Base-by-base conservation (phyloP, 2,329 filamentous ascomycete genomes). In the Apiospora sp. region DNA sequence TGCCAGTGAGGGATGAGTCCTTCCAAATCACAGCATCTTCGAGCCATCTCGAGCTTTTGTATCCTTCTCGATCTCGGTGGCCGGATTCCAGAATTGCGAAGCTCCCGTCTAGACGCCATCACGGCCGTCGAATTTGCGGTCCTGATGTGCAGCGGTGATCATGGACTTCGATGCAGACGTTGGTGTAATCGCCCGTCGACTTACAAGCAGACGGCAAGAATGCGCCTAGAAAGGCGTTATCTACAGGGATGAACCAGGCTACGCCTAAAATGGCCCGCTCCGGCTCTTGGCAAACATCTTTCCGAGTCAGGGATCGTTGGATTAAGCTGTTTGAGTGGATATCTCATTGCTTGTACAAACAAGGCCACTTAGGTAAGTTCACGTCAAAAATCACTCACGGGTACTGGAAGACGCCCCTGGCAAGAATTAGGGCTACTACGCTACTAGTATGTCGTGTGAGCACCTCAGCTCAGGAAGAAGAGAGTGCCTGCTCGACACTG, bases 1-100 rank as follows among this genome's bases (percentile, higher is more conserved):
- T 61, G 16, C 54, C 54, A 61, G 54, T 61, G 54, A 61, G 54
- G 54, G 54, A 37, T 61, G 54, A 61, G 54, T 61, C 54, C 54
- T 61, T 61, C 54, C 30, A 51, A 61, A 61, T 6, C 54, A 22
- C 30, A 34, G 37, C 54, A 22, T 12, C 27, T 22, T 7, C 27
- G 27, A 34, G 27, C 54, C 54, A 34, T 8, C 27, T 34, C 27
- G 54, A 61, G 54, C 54, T 61, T 61, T 34, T 61, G 54, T 61
- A 61, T 61, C 6, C 54, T 13, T 61, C 19, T 61, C 27, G 54
- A 61, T 61, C 27, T 61, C 54, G 54, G 54, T 61, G 54, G 19
- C 54, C 54, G 54, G 54, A 61, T 37, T 22, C 27, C 54, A 61
- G 54, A 5, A 61, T 61, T 61, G 54, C 54, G 54, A 61, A 61